Percentiles rank a stretch among this genome's conserved stretches.
Conservation (phyloP, 148 eudicot species). For the Cornus kousa region DNA sequence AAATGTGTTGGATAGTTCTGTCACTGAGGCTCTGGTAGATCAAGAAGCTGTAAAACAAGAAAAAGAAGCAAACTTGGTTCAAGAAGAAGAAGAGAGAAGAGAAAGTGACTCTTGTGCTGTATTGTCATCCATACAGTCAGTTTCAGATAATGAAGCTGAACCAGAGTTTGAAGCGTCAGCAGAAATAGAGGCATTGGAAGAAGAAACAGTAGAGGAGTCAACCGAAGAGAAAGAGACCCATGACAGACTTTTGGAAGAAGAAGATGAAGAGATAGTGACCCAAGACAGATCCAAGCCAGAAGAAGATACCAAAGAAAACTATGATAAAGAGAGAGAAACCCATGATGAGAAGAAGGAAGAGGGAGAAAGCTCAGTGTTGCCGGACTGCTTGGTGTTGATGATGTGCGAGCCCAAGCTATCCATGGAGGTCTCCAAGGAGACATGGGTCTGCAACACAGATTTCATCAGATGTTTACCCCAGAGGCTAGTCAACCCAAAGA, state of each 20-base stretch:
- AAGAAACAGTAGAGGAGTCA: not conserved
- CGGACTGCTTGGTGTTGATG: constrained; percentile 92
- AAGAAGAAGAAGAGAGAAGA: constrained; percentile 15
- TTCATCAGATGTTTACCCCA: constrained; percentile 64
- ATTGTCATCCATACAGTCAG: not conserved
- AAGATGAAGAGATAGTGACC: constrained; percentile 5
- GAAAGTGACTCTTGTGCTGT: constrained; percentile 5
- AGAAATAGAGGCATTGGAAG: constrained; percentile 14
- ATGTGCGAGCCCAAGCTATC: constrained; percentile 92
- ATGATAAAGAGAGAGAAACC: constrained; percentile 11
- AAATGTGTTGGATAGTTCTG: not conserved
- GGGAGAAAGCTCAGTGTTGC: constrained; percentile 32
- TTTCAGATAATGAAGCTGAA: constrained; percentile 1
- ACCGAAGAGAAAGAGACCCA: constrained; percentile 5
- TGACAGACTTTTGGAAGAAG: constrained; percentile 5
- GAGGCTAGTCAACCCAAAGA: constrained; percentile 11
- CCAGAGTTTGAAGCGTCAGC: not conserved
- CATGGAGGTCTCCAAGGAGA: constrained; percentile 94
- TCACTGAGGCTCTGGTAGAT: not conserved
- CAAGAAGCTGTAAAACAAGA: constrained; percentile 1
- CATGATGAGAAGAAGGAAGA: constrained; percentile 3
- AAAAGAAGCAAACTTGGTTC: constrained; percentile 14
- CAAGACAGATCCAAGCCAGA: not conserved
- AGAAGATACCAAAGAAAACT: not conserved
- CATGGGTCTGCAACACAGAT: constrained; percentile 86